These are phyloP conservation scores for Chlorophyllum brunneum DNA, from an alignment of 768 basidiomycete genomes.

Conservation along the genomic window DNA sequence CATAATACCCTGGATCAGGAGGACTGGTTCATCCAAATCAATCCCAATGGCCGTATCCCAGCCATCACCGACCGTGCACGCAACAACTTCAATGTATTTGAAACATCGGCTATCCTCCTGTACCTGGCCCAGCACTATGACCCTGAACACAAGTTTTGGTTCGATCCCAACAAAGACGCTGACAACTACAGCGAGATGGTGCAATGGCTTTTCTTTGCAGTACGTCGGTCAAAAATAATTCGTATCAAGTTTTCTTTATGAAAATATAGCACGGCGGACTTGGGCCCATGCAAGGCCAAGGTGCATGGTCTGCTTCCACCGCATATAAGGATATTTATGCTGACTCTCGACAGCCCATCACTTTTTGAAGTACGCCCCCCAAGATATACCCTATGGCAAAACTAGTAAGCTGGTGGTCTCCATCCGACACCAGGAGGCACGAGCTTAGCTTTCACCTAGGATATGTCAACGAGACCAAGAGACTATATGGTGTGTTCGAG, in stretches of 20 bases:
- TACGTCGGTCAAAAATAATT: conserved; percentile 20
- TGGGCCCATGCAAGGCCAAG: conserved; percentile 87
- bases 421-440: not conserved
- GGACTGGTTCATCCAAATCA: conserved; percentile 71
- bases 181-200: conserved; percentile 67
- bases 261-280: conserved; percentile 64
- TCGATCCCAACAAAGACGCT: conserved; percentile 46
- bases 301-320: conserved; percentile 10
- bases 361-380: conserved; percentile 62
- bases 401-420: conserved; percentile 41
- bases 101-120: conserved; percentile 78
- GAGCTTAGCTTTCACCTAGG: conserved; percentile 33
- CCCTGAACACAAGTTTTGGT: conserved; percentile 66
- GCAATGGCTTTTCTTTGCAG: conserved; percentile 87
- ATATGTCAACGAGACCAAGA: conserved; percentile 76
- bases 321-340: not conserved
- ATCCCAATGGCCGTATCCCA: conserved; percentile 74
- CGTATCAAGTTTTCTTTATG: not conserved
- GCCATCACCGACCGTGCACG: conserved; percentile 58
- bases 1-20: conserved; percentile 27
- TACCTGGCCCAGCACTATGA: conserved; percentile 83
- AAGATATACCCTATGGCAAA: conserved; percentile 66
- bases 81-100: conserved; percentile 66
- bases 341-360: conserved; percentile 48
- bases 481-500: conserved; percentile 82